These are phyloP conservation scores for Penicillium ochrochloron DNA, from an alignment of 495 filamentous ascomycete species.

Conservation along the genomic window DNA sequence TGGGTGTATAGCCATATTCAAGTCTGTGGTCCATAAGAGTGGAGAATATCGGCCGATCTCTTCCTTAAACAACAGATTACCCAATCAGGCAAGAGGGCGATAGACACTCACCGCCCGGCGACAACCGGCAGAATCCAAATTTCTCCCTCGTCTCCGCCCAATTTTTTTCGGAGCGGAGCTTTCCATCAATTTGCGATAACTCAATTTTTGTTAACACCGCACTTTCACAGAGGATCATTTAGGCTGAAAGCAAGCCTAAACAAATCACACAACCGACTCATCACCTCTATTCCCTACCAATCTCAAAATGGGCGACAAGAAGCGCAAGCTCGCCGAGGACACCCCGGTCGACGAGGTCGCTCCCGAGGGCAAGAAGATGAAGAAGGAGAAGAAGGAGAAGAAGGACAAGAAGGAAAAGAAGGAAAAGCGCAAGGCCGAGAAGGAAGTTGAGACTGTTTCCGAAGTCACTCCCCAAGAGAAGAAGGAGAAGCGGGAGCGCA, in stretches of 20 bases:
- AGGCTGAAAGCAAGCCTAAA: background rate
- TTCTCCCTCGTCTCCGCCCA: conserved; percentile 34
- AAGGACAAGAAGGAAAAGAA: conserved; percentile 40
- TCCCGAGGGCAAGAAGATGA: conserved; percentile 47
- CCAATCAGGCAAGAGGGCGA: conserved; percentile 14
- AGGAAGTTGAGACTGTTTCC: conserved; percentile 19
- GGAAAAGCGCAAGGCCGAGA: conserved; percentile 25
- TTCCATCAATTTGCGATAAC: conserved; percentile 12
- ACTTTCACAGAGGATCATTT: background rate
- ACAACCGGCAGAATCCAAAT: conserved; percentile 32
- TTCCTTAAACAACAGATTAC: conserved; percentile 3
- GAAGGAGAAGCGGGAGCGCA: conserved; percentile 16
- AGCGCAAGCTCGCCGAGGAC: conserved; percentile 48
- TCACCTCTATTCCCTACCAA: background rate
- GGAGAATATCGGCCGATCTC: background rate
- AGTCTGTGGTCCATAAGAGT: background rate
- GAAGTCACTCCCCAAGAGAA: conserved; percentile 17
- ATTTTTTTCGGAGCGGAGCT: conserved; percentile 34
- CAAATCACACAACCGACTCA: background rate
- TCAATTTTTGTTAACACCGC: conserved; percentile 1
- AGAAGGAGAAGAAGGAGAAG: conserved; percentile 39
- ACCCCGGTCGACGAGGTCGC: conserved; percentile 32
- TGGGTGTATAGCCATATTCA: too few relatives aligned
- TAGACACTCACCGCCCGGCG: conserved; percentile 25
- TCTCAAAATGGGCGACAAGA: conserved; percentile 47